Evolutionary conservation across 805 yeast species (phyloP).

Genomic region (Ogataea populi-albae): DNA sequence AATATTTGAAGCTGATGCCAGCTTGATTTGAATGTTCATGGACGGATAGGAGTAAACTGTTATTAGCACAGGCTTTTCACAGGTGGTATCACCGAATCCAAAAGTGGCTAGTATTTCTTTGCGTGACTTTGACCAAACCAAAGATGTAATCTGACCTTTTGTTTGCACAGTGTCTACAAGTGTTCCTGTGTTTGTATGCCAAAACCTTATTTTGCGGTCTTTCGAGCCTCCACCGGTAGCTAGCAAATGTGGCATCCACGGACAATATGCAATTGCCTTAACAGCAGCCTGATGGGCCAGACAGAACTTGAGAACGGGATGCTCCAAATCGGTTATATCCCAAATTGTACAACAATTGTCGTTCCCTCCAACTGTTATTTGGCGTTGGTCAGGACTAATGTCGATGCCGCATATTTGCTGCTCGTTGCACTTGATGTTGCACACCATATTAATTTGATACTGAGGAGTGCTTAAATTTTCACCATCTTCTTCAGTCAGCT

Average conservation of each 20-base stretch:
- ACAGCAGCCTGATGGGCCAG: conserved; percentile 82
- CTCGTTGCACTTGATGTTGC: conserved; percentile 43
- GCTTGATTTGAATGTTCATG: conserved; percentile 46
- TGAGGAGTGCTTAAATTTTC: conserved; percentile 1
- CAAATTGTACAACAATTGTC: conserved; percentile 79
- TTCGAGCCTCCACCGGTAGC: conserved; percentile 92
- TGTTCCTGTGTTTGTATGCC: conserved; percentile 84
- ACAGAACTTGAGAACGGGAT: conserved; percentile 44
- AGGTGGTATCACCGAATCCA: conserved; percentile 63
- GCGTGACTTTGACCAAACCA: conserved; percentile 66
- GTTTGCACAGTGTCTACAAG: conserved; percentile 55
- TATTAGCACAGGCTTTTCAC: conserved; percentile 50
- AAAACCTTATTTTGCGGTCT: conserved; percentile 76
- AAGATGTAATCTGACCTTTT: conserved; percentile 72
- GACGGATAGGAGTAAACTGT: conserved; percentile 67
- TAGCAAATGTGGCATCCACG: conserved; percentile 76
- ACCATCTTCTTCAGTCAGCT: conserved; percentile 19
- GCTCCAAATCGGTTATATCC: conserved; percentile 47
- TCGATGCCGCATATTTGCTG: conserved; percentile 70
- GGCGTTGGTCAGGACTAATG: conserved; percentile 48
- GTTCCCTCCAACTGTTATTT: conserved; percentile 79
- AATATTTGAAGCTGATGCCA: conserved; percentile 47
- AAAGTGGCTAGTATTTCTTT: conserved; percentile 74
- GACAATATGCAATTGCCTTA: conserved; percentile 86
- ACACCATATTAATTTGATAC: conserved; percentile 16